Evolutionary conservation across 176 grass and related monocot species (phyloP), one percentile per base, ranked within the genome.

Genomic region (Aechmea fasciata): DNA sequence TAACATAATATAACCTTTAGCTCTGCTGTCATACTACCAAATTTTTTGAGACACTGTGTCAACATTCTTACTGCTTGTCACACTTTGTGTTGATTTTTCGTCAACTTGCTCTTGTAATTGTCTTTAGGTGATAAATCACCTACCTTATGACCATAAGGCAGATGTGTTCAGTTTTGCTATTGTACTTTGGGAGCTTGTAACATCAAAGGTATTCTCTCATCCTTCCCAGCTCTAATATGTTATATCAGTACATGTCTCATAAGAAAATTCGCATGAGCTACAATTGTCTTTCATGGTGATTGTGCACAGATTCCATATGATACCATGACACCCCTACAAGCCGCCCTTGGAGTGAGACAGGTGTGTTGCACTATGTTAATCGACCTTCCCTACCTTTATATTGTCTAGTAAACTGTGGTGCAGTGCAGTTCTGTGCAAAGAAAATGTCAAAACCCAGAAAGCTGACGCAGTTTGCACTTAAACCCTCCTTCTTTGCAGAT

Each of bases 111-210:
- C 70, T 57, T 11, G 67, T 63, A 63, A 13, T 51, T 12, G 17
- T 19, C 20, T 61, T 61, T 61, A 61, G 55, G 15, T 61, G 15
- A 15, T 61, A 61, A 61, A 99, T 84, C 95, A 99, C 72, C 79
- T 79, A 67, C 90, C 77, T 5, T 99, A 99, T 51, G 95, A 99
- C 84, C 81, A 82, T 50, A 99, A 90, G 83, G 95, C 87, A 73
- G 95, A 99, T 86, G 82, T 99, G 25, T 99, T 93, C 64, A 99
- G 95, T 81, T 99, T 99, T 80, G 80, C 89, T 47, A 88, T 99
- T 79, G 95, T 99, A 54, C 89, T 99, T 61, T 99, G 95, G 95
- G 95, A 99, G 75, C 87, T 99, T 26, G 79, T 85, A 77, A 99
- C 95, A 28, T 85, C 84, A 50, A 94, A 99, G 84, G 95, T 93